Evolutionary conservation across 306 rosid genomes (phyloP).

Genomic region (Sesbania bispinosa): DNA sequence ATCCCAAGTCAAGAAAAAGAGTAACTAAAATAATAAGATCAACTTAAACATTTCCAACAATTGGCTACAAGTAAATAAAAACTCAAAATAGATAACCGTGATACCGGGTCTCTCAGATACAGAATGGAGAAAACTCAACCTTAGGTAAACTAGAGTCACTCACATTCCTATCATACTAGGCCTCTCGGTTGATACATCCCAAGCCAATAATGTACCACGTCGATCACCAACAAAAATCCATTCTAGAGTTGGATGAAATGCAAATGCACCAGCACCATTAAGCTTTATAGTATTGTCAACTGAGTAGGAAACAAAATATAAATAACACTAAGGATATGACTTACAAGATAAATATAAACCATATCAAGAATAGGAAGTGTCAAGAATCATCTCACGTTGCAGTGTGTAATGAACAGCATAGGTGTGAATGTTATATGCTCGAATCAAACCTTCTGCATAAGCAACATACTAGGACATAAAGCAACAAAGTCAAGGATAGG

Average conservation of each 20-base stretch:
- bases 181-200: conserved; percentile 96
- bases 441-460: conserved; percentile 90
- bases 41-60: conserved; percentile 15
- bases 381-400: conserved; percentile 60
- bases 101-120: conserved; percentile 2
- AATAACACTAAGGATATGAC: neutral
- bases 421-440: conserved; percentile 89
- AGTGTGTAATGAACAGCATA: conserved; percentile 94
- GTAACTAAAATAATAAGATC: conserved; percentile 13
- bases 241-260: conserved; percentile 96
- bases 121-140: conserved; percentile 11
- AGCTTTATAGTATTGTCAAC: conserved; percentile 94
- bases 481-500: conserved; percentile 20
- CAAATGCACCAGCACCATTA: conserved; percentile 91
- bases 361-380: conserved; percentile 25
- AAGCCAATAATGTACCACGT: conserved; percentile 89
- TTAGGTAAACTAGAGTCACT: conserved; percentile 67
- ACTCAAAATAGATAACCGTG: conserved; percentile 10
- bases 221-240: conserved; percentile 99
- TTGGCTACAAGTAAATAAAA: conserved; percentile 12
- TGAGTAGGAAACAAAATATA: conserved; percentile 39
- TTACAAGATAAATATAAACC: neutral
- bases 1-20: conserved; percentile 22
- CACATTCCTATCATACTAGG: conserved; percentile 98
- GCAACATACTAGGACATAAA: conserved; percentile 72